These are phyloP conservation scores for Waltergamsia citrina DNA, from an alignment of 2,329 filamentous ascomycete genomes.

Conservation along the genomic window DNA sequence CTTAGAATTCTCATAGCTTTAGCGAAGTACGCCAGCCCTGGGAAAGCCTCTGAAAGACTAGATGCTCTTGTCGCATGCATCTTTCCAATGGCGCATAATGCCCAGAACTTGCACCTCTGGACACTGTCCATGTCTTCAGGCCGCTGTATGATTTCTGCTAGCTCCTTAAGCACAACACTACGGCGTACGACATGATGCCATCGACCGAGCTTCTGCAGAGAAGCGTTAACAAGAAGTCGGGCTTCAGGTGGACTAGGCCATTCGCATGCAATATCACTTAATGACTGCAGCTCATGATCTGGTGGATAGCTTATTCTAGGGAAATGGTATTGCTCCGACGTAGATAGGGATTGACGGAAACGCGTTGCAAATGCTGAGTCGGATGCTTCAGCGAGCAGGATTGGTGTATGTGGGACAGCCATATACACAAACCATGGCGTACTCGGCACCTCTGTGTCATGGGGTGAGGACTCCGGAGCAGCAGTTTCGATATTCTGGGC, in stretches of 20 bases:
- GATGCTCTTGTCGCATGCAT: conserved; percentile 27
- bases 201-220: conserved; percentile 26
- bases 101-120: conserved; percentile 29
- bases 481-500: no score
- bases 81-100: conserved; percentile 34
- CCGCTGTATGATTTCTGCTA: conserved; percentile 26
- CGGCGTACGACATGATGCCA: conserved; percentile 30
- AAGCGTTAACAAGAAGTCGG: conserved; percentile 20
- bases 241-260: conserved; percentile 7
- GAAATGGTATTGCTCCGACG: conserved; percentile 18
- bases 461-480: no score
- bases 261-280: conserved; percentile 18
- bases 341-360: conserved; percentile 22
- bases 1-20: conserved; percentile 26
- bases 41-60: no score
- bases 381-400: conserved; percentile 24
- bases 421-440: conserved; percentile 26
- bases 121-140: conserved; percentile 20
- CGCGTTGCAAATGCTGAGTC: conserved; percentile 25
- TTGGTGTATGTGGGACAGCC: conserved; percentile 20
- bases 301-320: conserved; percentile 22
- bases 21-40: conserved; percentile 32
- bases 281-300: conserved; percentile 15
- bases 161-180: conserved; percentile 22
- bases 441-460: no score